Conservation (phyloP, 2,329 filamentous ascomycete species). For the Trichoderma lentiforme region DNA sequence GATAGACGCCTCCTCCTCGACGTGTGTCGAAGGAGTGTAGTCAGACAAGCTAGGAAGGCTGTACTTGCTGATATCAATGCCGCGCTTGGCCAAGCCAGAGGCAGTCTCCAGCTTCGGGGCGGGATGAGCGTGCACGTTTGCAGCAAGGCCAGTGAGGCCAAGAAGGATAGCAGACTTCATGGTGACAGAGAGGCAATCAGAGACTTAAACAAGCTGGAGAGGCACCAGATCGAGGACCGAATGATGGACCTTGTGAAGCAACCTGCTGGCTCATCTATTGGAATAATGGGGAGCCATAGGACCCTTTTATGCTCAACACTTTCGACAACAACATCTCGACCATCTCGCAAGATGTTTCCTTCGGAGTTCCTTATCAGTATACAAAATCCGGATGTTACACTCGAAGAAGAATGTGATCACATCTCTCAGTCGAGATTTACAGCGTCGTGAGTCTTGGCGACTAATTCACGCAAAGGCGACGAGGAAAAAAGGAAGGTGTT, state of each 20-base stretch:
- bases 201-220: background rate
- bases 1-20: conserved; percentile 23
- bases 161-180: conserved; percentile 36
- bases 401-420: background rate
- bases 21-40: conserved; percentile 27
- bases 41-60: conserved; percentile 31
- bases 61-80: conserved; percentile 34
- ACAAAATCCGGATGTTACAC: background rate
- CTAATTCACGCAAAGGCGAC: background rate
- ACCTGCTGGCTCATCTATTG: background rate
- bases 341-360: background rate
- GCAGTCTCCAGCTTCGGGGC: conserved; percentile 26
- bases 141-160: conserved; percentile 33
- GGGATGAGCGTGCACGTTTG: conserved; percentile 33
- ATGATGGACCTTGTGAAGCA: background rate
- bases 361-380: conserved; percentile 16
- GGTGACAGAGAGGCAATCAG: background rate
- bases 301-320: background rate
- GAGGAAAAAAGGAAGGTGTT: conserved; percentile 17
- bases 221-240: background rate
- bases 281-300: background rate
- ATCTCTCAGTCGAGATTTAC: background rate
- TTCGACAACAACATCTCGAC: background rate
- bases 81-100: conserved; percentile 28
- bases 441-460: background rate